Percentiles rank a stretch among this genome's conserved stretches.
Evolutionary conservation across 495 filamentous ascomycete species (phyloP).

Genomic region (Neurospora terricola): DNA sequence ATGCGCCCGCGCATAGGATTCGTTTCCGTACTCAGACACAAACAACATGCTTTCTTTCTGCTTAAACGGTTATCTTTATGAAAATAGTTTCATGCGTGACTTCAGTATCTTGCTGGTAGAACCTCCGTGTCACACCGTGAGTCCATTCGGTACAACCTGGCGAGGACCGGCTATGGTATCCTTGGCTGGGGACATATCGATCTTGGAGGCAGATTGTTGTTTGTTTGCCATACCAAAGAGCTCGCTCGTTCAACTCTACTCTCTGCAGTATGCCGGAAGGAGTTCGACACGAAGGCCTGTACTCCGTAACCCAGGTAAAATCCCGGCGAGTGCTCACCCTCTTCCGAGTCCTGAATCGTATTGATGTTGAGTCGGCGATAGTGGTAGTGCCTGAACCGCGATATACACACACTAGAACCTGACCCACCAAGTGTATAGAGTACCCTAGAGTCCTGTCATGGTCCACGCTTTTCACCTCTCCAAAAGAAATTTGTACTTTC

Average conservation of each 20-base stretch:
- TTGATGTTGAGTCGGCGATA: not conserved
- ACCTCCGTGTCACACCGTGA: not conserved
- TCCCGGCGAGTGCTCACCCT: not conserved
- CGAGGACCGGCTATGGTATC: not conserved
- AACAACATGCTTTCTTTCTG: not conserved
- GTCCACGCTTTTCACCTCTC: not conserved
- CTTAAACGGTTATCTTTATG: not conserved
- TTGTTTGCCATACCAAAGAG: not conserved
- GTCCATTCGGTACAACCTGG: not conserved
- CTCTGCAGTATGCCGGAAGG: not conserved
- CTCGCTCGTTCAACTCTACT: not conserved
- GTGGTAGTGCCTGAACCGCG: not conserved
- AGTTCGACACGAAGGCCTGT: not conserved
- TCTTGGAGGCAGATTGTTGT: not conserved
- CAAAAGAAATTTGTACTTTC: not conserved
- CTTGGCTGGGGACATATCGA: not conserved
- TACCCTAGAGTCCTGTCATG: not conserved
- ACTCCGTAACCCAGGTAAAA: not conserved
- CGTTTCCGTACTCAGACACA: not conserved
- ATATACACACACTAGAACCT: not conserved
- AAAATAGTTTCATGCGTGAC: not conserved
- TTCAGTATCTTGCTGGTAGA: not conserved
- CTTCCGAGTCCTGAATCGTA: not conserved
- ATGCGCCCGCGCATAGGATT: not conserved
- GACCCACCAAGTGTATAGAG: not conserved